phyloP scores from a whole-genome alignment of 148 eudicot genomes.

The Fagopyrum esculentum region DNA sequence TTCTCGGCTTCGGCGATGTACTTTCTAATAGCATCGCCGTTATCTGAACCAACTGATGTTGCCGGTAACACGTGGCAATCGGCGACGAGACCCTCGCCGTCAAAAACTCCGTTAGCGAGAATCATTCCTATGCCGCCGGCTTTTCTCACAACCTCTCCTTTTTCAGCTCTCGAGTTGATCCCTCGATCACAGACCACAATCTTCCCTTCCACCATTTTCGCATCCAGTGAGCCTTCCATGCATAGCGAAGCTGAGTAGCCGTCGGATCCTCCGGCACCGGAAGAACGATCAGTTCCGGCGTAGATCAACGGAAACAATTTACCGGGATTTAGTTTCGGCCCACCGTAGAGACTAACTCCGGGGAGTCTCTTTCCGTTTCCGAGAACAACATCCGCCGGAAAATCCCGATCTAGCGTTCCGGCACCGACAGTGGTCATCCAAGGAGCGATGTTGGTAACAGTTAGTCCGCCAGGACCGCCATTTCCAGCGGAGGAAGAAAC shows the following conservation, averaged over 20 bases:
- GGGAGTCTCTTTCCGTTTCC: constrained; percentile 56
- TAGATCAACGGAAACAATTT: constrained; percentile 56
- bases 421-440: constrained; percentile 95
- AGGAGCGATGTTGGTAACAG: constrained; percentile 79
- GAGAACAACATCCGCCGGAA: constrained; percentile 76
- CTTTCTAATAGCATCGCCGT: constrained; percentile 61
- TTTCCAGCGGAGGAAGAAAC: constrained; percentile 94
- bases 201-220: constrained; percentile 43
- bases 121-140: constrained; percentile 91
- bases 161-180: constrained; percentile 72
- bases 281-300: constrained; percentile 37
- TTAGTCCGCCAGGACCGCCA: constrained; percentile 83
- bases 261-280: constrained; percentile 32
- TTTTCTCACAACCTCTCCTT: constrained; percentile 70
- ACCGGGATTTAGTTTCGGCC: constrained; percentile 44
- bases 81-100: constrained; percentile 94
- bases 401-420: constrained; percentile 77
- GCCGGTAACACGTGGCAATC: constrained; percentile 92
- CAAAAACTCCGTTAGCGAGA: constrained; percentile 80
- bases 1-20: constrained; percentile 34
- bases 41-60: constrained; percentile 54
- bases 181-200: constrained; percentile 94
- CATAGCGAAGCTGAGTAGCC: constrained; percentile 89
- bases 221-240: constrained; percentile 69
- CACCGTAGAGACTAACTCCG: constrained; percentile 74